Conservation (phyloP, 192 early-diverging fungal genomes). For the Gigaspora rosea region DNA sequence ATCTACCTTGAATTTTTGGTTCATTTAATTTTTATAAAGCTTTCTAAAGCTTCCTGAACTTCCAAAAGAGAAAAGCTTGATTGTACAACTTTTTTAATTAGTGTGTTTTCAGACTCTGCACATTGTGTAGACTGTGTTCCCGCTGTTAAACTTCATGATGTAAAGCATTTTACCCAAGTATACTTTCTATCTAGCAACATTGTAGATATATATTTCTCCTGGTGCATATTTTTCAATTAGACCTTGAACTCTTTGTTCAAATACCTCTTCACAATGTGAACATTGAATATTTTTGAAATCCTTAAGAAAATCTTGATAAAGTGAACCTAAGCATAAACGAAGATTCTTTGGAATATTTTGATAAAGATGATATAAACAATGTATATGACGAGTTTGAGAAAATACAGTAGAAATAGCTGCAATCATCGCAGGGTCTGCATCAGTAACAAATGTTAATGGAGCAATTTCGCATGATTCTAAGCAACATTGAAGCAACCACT, state of each 20-base stretch:
- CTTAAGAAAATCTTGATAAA: neutral
- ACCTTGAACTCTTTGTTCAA: neutral
- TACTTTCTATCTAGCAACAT: too few relatives aligned
- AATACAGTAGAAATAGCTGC: neutral
- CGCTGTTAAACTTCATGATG: neutral
- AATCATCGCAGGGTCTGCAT: neutral
- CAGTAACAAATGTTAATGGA: neutral
- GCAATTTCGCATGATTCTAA: neutral
- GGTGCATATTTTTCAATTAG: neutral
- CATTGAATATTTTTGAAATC: neutral
- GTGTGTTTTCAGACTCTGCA: neutral
- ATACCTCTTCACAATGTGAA: neutral
- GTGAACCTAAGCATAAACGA: neutral
- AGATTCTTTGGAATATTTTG: neutral
- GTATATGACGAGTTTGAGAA: neutral
- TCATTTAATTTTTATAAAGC: too few relatives aligned
- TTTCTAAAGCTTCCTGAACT: neutral
- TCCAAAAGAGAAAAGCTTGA: neutral
- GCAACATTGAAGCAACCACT: neutral
- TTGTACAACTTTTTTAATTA: neutral
- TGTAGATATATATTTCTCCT: too few relatives aligned
- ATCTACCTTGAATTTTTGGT: too few relatives aligned
- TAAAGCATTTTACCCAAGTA: neutral
- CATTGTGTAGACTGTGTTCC: neutral
- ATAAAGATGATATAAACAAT: neutral